Percentiles rank a stretch among this genome's conserved stretches.
Evolutionary conservation across 2,329 filamentous ascomycete species (phyloP).

Genomic region (Penicillium sp.): DNA sequence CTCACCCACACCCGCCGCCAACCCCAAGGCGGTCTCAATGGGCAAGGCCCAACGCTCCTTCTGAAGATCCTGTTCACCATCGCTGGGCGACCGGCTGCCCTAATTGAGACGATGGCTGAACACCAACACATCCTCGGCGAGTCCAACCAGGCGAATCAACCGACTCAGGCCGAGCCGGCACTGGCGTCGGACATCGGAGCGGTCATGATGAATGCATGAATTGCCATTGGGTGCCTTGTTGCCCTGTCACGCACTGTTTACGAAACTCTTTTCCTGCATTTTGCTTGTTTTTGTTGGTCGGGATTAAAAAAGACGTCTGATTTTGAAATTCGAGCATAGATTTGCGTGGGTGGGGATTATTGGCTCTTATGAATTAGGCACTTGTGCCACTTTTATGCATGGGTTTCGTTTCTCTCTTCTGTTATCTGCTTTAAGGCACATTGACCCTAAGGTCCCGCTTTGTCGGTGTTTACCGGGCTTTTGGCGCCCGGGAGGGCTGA

Average conservation of each 20-base stretch:
- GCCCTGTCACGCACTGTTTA: slow-evolving; percentile 7
- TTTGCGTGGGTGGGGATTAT: slow-evolving; percentile 15
- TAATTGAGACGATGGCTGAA: slow-evolving; percentile 35
- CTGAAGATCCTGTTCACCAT: slow-evolving; percentile 40
- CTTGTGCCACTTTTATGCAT: slow-evolving; percentile 4
- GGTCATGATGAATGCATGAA: slow-evolving; percentile 36
- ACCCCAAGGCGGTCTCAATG: slow-evolving; percentile 18
- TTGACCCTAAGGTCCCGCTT: not conserved
- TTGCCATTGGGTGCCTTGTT: not conserved
- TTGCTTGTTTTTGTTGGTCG: slow-evolving; percentile 8
- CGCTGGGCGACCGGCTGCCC: slow-evolving; percentile 28
- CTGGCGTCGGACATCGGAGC: slow-evolving; percentile 28
- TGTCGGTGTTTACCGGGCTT: slow-evolving; percentile 1
- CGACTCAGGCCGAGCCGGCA: slow-evolving; percentile 22
- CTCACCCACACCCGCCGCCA: slow-evolving; percentile 33
- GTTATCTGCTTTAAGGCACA: not conserved
- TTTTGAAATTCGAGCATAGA: slow-evolving; percentile 17
- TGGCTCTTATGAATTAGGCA: slow-evolving; percentile 9
- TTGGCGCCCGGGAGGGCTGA: slow-evolving; percentile 9
- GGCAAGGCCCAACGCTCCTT: slow-evolving; percentile 27
- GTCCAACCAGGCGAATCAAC: slow-evolving; percentile 22
- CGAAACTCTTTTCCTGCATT: slow-evolving; percentile 19
- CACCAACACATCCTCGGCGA: slow-evolving; percentile 32
- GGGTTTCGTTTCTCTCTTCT: slow-evolving; percentile 1
- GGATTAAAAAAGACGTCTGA: slow-evolving; percentile 17